phyloP scores from a whole-genome alignment of 1,284 basidiomycete species.

The Ustilago shanxiensis region DNA sequence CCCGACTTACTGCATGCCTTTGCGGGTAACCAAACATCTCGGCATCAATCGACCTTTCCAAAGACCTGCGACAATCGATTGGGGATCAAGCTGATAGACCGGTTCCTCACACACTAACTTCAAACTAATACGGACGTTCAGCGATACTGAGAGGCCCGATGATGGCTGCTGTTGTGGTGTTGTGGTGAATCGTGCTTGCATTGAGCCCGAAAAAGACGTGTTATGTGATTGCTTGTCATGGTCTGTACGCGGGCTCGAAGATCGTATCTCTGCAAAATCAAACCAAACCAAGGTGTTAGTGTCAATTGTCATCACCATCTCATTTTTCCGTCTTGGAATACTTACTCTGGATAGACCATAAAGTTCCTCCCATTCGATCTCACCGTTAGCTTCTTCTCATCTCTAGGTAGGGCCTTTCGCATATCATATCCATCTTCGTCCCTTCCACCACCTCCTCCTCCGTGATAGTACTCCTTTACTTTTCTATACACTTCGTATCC shows the following conservation, averaged over 20 bases:
- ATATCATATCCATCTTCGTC: slow-evolving; percentile 94
- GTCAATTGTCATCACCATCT: too few species aligned
- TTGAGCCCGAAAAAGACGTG: neutral
- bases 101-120: too few species aligned
- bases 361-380: slow-evolving; percentile 54
- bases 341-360: slow-evolving; percentile 62
- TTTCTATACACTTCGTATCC: slow-evolving; percentile 88
- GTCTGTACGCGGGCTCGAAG: slow-evolving; percentile 43
- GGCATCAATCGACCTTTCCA: slow-evolving; percentile 59
- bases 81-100: slow-evolving; percentile 20
- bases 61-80: slow-evolving; percentile 16
- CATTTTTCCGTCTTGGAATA: slow-evolving; percentile 8
- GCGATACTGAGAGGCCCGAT: too few species aligned
- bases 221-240: slow-evolving; percentile 1
- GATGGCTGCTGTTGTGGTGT: neutral
- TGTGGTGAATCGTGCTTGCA: too few species aligned
- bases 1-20: slow-evolving; percentile 97
- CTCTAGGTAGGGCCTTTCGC: slow-evolving; percentile 73
- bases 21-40: slow-evolving; percentile 74
- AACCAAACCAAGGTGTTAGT: neutral
- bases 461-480: slow-evolving; percentile 87
- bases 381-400: slow-evolving; percentile 52
- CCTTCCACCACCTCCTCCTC: slow-evolving; percentile 75
- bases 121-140: too few species aligned
- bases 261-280: slow-evolving; percentile 22